Base-by-base conservation (phyloP, 345 rosid genomes). In the Aquilaria yunnanensis region DNA sequence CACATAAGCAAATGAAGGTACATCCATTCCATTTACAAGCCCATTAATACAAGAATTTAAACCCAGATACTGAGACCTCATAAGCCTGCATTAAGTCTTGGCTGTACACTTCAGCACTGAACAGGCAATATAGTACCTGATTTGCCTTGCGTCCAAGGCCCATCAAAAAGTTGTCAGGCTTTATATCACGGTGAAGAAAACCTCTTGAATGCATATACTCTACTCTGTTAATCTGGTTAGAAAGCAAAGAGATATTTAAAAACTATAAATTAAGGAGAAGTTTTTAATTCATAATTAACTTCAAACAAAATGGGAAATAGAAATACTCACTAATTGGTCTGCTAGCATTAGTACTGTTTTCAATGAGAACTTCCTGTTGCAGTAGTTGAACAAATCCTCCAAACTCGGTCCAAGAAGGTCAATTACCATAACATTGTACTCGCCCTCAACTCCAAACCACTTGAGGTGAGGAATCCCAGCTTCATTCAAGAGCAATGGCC, bases 331-430 rank as follows among this genome's bases (percentile, higher is more conserved):
- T 59, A 89, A 69, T 65, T 89, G 96, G 76, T 89, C 96, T 13
- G 96, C 96, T 54, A 89, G 93, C 96, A 89, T 89, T 67, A 89
- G 69, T 12, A 89, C 96, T 14, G 96, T 71, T 73, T 89, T 89
- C 75, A 86, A 72, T 50, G 96, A 71, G 33, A 89, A 80, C 70
- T 77, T 84, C 75, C 93, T 72, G 63, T 77, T 84, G 81, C 96
- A 86, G 54, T 81, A 89, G 77, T 84, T 86, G 80, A 89, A 89
- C 67, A 89, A 63, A 74, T 89, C 96, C 72, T 89, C 96, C 80
- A 89, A 80, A 78, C 96, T 89, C 14, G 96, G 96, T 12, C 96
- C 93, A 69, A 89, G 93, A 63, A 89, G 91, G 68, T 89, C 96
- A 65, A 89, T 86, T 55, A 86, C 93, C 96, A 89, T 89, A 31